Base-by-base conservation (phyloP, 176 grass and related monocot species). In the Triticum urartu region DNA sequence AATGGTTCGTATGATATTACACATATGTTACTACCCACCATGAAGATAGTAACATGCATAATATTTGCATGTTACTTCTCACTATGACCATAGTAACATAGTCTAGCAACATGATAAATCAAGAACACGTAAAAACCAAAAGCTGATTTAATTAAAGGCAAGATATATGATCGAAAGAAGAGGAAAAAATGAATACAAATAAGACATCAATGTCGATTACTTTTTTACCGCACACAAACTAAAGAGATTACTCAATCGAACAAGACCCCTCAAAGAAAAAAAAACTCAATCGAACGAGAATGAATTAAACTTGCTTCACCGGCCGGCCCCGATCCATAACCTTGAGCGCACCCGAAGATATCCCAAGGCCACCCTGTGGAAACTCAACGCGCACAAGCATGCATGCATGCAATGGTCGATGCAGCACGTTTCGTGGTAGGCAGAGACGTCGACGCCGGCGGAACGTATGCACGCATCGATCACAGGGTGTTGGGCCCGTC, bases 401-500 rank as follows among this genome's bases (percentile, higher is more conserved):
- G 4, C 33, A 24, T 14, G 4, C 33, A 24, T 43, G 79, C 62
- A 75, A 60, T 67, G 64, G 15, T 26, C 65, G 54, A 33, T 20
- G 34, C 64, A 20, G 11, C 68, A n/a, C 68, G 22, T 43, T 72
- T 45, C 33, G 33, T 72, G 6, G 21, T 25, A 30, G 42, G n/a
- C 9, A 63, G 60, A 25, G 60, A 63, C 60, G 60, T 59, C 2
- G 56, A 21, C 56, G 56, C 60, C 68, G 68, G 36, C 68, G 4
- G 20, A 20, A 42, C 21, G 35, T 21, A 38, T 66, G 24, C 18
- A 20, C 25, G 25, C 25, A 64, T 9, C 17, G 38, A 20, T 87
- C 81, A 88, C 81, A 77, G 48, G 69, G 70, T 77, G 81, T 15
- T 64, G 39, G 93, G 89, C 4, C 84, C 85, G 61, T 70, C 43